These are phyloP conservation scores for Suhomyces tanzawaensis DNA, from an alignment of 805 yeast species.

Conservation along the genomic window DNA sequence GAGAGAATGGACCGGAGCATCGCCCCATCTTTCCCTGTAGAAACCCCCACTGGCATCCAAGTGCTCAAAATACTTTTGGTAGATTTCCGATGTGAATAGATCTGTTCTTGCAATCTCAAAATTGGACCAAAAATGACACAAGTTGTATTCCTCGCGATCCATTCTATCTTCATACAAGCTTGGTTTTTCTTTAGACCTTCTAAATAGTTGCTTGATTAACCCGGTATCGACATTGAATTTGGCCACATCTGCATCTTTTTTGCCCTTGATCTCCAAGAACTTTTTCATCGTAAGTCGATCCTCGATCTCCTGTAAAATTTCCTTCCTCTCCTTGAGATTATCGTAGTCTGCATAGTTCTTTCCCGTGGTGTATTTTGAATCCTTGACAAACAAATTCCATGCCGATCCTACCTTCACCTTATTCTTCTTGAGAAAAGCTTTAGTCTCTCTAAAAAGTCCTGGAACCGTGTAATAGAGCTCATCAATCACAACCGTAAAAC, in stretches of 20 bases:
- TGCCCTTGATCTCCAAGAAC: constrained; percentile 19
- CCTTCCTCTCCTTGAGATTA: constrained; percentile 14
- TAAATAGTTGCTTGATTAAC: constrained; percentile 7
- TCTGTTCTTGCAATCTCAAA: constrained; percentile 88
- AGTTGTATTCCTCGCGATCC: constrained; percentile 65
- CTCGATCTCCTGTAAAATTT: constrained; percentile 29
- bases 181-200: constrained; percentile 15
- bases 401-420: constrained; percentile 52
- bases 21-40: constrained; percentile 94
- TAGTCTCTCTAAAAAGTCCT: constrained; percentile 70
- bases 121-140: constrained; percentile 91
- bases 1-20: constrained; percentile 90
- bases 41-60: constrained; percentile 79
- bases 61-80: constrained; percentile 63
- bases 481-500: constrained; percentile 74
- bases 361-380: constrained; percentile 25
- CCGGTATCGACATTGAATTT: constrained; percentile 3
- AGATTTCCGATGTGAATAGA: constrained; percentile 62
- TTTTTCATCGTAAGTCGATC: constrained; percentile 23
- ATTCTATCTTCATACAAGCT: constrained; percentile 51
- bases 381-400: constrained; percentile 64
- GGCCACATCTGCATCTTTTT: constrained; percentile 20
- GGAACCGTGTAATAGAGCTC: constrained; percentile 85
- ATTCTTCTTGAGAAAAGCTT: constrained; percentile 52
- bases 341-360: constrained; percentile 20